Evolutionary conservation across 768 basidiomycete species (phyloP).

Genomic region (Chalciporus pseudorubinellus): DNA sequence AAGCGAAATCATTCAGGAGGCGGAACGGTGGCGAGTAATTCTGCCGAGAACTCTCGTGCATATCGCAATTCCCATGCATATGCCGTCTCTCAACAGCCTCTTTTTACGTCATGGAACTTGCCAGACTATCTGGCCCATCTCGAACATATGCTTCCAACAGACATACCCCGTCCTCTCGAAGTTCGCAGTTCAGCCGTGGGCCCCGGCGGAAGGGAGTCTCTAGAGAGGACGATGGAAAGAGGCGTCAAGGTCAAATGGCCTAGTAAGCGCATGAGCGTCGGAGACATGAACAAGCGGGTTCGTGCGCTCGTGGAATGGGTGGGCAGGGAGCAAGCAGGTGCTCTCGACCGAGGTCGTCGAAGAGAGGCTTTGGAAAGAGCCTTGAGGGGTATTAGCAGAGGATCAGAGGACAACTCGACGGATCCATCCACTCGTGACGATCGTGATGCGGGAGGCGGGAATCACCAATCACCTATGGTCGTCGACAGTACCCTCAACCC

Average conservation of each 20-base stretch:
- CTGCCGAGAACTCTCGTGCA: constrained; percentile 55
- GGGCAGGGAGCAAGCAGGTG: constrained; percentile 80
- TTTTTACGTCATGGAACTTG: constrained; percentile 84
- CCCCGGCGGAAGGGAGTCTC: constrained; percentile 46
- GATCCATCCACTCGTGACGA: constrained; percentile 13
- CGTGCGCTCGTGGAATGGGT: constrained; percentile 90
- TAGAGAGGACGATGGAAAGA: constrained; percentile 65
- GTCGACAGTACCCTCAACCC: constrained; percentile 26
- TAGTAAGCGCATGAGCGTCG: constrained; percentile 90
- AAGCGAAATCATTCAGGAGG: constrained; percentile 47
- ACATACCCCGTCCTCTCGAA: constrained; percentile 70
- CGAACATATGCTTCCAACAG: constrained; percentile 76
- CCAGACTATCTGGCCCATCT: constrained; percentile 93
- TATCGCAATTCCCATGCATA: constrained; percentile 81
- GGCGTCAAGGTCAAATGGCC: constrained; percentile 93
- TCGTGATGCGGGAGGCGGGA: constrained; percentile 12
- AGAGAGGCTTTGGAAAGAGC: constrained; percentile 64
- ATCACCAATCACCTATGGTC: constrained; percentile 32
- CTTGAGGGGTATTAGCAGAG: constrained; percentile 28
- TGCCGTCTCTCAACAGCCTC: constrained; percentile 72
- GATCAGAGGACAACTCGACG: constrained; percentile 7
- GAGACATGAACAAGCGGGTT: constrained; percentile 96
- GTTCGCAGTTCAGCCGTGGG: constrained; percentile 52
- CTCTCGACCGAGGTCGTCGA: constrained; percentile 66
- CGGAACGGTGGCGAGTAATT: constrained; percentile 35